Base-by-base conservation (phyloP, 202 grass and related monocot species). In the Eragrostis tef region DNA sequence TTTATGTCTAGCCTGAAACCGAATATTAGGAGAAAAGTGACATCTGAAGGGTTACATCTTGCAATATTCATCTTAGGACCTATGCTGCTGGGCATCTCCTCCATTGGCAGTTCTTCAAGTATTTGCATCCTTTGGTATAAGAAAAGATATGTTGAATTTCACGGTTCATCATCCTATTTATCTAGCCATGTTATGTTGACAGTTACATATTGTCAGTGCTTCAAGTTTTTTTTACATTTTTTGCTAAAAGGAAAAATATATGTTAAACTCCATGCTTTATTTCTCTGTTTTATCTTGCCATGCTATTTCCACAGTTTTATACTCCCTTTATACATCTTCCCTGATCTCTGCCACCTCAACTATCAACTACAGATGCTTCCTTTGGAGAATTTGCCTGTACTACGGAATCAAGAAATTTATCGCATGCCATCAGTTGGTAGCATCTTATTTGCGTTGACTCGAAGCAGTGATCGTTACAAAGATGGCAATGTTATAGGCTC, bases 381-480 rank as follows among this genome's bases (percentile, higher is more conserved):
- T n/a, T 98, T 92, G 95, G 95, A 98, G 39, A 98, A 86, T 74
- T 58, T 93, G 77, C 95, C 95, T 83, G 78, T 78, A 11, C 49
- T 93, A 74, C 91, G 88, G 74, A 91, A 77, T 90, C 92, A 98
- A 77, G 95, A 98, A 78, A 85, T 93, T 60, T 95, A 98, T 75
- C 92, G 92, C 44, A 98, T 98, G 95, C 90, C 90, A 14, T 98
- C 95, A 74, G 14, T 98, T 43, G 61, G 83, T 22, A 93, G 84
- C 70, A 71, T 93, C 61, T 65, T 93, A 62, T 61, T 85, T 81
- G 80, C 88, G 67, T 81, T 98, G 70, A 57, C 86, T 77, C 85
- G 53, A 90, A 89, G 68, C 60, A 80, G 76, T 65, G 64, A 79
- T 79, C 67, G 54, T 58, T 64, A 64, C 52, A 87, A 76, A 64